Evolutionary conservation across 768 basidiomycete genomes (phyloP), one percentile per base, ranked within the genome.

Genomic region (Calvatia gigantea): DNA sequence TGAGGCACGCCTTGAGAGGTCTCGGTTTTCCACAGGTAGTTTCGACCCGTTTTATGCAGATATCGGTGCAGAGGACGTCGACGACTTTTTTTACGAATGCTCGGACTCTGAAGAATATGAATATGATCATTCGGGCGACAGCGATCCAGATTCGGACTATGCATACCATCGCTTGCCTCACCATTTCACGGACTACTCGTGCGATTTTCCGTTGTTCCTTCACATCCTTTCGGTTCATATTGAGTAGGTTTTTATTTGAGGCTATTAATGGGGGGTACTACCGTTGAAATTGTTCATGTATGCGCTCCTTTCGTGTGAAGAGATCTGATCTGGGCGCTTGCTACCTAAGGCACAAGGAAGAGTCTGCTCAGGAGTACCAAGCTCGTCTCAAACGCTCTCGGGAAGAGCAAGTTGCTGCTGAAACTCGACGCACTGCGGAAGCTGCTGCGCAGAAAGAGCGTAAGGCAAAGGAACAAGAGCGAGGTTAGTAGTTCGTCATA

Each of bases 321-420:
- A 23, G 19, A 44, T 44, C 21, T 14, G 25, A 12, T 2, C 42
- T 27, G 19, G 8, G 14, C 3, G 14, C 6, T 23, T 23, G 42
- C 12, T 21, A 14, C 25, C 25, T 23, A 44, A 23, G 42, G 6
- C 19, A 44, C 21, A 25, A 23, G 21, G n/a, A 23, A 44, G 21
- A 44, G 25, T 44, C 42, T 6, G 19, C 25, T 44, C 25, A 81
- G 51, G 72, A 85, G 65, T 81, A 80, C 46, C 66, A 75, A 47
- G 77, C 75, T 38, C 82, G 84, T 41, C 55, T 85, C 14, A 77
- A 75, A 43, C 72, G 72, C 43, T 65, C 60, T 29, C 72, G 78
- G 37, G 80, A 85, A 66, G 81, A 83, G 39, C 84, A 82, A 63
- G 67, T 76, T 54, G 77, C 67, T 21, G 85, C 82, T 1, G 75